Evolutionary conservation across 1,139 yeast genomes (phyloP), one percentile per base, ranked within the genome.

Genomic region (Yamadazyma membranifaciens): DNA sequence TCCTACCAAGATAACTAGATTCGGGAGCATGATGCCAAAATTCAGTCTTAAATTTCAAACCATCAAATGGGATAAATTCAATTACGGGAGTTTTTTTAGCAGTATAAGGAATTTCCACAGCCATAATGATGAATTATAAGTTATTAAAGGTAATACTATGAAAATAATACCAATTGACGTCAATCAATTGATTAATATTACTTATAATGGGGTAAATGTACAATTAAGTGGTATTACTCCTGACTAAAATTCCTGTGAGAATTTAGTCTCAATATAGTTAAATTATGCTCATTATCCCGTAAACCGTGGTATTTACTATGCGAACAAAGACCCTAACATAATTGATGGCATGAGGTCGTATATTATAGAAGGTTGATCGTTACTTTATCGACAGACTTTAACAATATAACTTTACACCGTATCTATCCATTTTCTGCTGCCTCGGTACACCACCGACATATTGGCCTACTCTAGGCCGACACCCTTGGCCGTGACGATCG

Each of bases 1-100:
- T 57, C 45, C 82, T 73, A 2, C 86, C 91, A 46, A 70, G 71
- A 51, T 69, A 64, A 3, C 52, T 54, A 6, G 54, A 59, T 9
- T 57, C 60, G 29, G 60, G 54, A 6, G 75, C 71, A 2, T 65
- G 73, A 40, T 59, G 51, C 73, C 75, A 71, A 26, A 62, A 55
- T 13, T 62, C 68, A 5, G 75, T 67, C 46, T 63, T 60, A 56
- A 72, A 70, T 25, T 59, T 60, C 41, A 69, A 67, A 2, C 67
- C 69, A 40, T 68, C 62, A 48, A 56, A 62, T 9, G 62, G 63
- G 17, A 69, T 55, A 30, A 44, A 51, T 31, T 60, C 67, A 17
- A 50, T 47, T 1, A 44, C 48, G 2, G 75, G 74, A 13, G 52
- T 46, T 24, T 63, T 64, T n/a, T 47, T 54, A 5, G 76, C 54